Evolutionary conservation across 257 asterid genomes (phyloP).

Genomic region (Coffea eugenioides): DNA sequence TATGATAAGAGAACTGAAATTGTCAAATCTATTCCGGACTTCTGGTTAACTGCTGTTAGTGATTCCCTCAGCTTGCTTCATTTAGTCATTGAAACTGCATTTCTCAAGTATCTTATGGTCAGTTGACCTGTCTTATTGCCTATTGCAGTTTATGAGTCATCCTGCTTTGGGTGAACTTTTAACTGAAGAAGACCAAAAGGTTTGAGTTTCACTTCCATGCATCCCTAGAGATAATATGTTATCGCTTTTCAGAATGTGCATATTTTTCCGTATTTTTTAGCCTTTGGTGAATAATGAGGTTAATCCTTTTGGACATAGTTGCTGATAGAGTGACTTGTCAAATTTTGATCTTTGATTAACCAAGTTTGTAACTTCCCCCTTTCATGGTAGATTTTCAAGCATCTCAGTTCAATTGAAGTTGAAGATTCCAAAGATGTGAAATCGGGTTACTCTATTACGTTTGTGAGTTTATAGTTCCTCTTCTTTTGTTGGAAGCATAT

Average conservation of each 20-base stretch:
- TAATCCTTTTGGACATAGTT: not conserved
- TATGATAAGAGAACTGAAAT: slow-evolving; percentile 77
- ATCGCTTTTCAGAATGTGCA: not conserved
- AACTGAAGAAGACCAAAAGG: slow-evolving; percentile 95
- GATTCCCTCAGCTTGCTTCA: slow-evolving; percentile 5
- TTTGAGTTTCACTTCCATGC: slow-evolving; percentile 24
- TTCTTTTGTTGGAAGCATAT: not conserved
- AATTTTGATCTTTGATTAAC: not conserved
- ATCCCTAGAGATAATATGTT: not conserved
- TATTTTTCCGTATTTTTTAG: not conserved
- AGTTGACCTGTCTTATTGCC: slow-evolving; percentile 3
- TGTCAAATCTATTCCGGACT: slow-evolving; percentile 77
- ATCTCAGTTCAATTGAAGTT: slow-evolving; percentile 75
- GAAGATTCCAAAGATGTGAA: slow-evolving; percentile 90
- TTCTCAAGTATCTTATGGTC: too few species aligned
- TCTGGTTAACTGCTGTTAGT: slow-evolving; percentile 96
- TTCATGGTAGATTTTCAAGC: slow-evolving; percentile 68
- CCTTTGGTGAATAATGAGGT: too few species aligned
- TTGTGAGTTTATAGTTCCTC: slow-evolving; percentile 53
- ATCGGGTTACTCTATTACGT: slow-evolving; percentile 81
- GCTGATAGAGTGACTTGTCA: not conserved
- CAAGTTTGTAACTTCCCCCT: slow-evolving; percentile 7
- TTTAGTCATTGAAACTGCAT: not conserved
- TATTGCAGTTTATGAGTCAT: slow-evolving; percentile 81
- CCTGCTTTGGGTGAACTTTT: slow-evolving; percentile 87